Evolutionary conservation across 2,329 filamentous ascomycete genomes (phyloP), one percentile per base, ranked within the genome.

Genomic region (Hymenoscyphus occultus): DNA sequence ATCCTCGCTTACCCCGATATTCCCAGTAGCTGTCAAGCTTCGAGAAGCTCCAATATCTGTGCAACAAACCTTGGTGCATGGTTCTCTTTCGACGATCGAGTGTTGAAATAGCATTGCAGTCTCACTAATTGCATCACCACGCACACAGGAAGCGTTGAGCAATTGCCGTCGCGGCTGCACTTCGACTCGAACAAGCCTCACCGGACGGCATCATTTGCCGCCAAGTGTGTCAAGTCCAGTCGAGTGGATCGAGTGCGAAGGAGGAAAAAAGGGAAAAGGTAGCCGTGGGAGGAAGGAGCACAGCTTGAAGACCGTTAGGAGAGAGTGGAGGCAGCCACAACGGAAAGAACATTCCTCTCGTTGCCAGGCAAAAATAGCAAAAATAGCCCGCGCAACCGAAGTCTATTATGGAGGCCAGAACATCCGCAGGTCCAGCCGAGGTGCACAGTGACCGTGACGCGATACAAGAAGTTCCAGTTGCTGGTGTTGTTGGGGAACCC

Each of bases 301-400:
- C 45, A 19, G 5, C 16, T 51, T 51, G 19, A 28, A 54, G 56
- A 28, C 16, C 28, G 56, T 39, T 7, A 22, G 19, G n/a, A 59
- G n/a, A 59, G 48, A 54, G 48, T 40, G 32, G 28, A 39, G 19
- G 12, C 35, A 31, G n/a, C 60, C 35, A 31, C 54, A 56, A n/a
- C 40, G 31, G 40, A 16, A 62, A 48, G 19, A 42, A 19, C 48
- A 62, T 62, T 56, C 60, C 51, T 57, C 60, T n/a, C 16, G 35
- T 39, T 39, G 32, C 60, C 56, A 32, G 31, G 31, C 35, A 61
- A 16, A 39, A 40, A 16, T 32, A 48, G 60, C 60, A 56, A 16
- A 39, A 40, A 16, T 32, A 48, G 60, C 60, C 39, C 31, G 45
- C 51, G 39, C 60, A 56, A 35, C 12, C 60, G 16, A 22, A 22